Evolutionary conservation across 495 filamentous ascomycete genomes (phyloP).

Genomic region (Xylaria acuta): DNA sequence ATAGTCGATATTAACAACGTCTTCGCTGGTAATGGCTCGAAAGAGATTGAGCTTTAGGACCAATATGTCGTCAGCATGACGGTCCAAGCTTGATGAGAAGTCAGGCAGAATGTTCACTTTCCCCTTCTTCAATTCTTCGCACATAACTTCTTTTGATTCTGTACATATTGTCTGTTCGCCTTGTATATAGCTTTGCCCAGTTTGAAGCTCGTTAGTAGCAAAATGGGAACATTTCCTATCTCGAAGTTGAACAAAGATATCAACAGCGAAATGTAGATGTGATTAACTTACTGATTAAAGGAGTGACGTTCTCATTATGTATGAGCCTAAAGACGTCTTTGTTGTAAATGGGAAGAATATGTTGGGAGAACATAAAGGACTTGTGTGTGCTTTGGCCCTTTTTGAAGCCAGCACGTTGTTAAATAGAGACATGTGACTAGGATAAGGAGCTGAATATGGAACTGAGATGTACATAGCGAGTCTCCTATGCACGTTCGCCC

Average conservation of each 20-base stretch:
- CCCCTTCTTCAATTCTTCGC: background rate
- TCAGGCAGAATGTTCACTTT: background rate
- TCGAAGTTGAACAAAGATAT: too few relatives aligned
- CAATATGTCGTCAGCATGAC: background rate
- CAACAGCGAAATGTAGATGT: background rate
- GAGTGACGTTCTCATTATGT: background rate
- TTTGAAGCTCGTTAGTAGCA: background rate
- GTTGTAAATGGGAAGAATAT: background rate
- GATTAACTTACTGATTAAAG: background rate
- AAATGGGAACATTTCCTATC: background rate
- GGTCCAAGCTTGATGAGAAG: background rate
- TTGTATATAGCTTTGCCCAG: background rate
- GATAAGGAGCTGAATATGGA: background rate
- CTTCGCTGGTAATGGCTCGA: background rate
- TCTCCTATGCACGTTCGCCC: background rate
- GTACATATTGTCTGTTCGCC: background rate
- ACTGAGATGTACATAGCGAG: background rate
- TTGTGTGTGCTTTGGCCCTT: too few relatives aligned
- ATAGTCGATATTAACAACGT: constrained; percentile 18
- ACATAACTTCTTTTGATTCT: background rate
- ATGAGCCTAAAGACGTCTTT: background rate
- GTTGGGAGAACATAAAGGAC: background rate
- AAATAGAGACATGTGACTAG: background rate
- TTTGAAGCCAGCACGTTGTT: background rate
- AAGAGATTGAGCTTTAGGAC: background rate